Evolutionary conservation across 345 rosid genomes (phyloP), one percentile per base, ranked within the genome.

Genomic region (Noccaea bulbosa): DNA sequence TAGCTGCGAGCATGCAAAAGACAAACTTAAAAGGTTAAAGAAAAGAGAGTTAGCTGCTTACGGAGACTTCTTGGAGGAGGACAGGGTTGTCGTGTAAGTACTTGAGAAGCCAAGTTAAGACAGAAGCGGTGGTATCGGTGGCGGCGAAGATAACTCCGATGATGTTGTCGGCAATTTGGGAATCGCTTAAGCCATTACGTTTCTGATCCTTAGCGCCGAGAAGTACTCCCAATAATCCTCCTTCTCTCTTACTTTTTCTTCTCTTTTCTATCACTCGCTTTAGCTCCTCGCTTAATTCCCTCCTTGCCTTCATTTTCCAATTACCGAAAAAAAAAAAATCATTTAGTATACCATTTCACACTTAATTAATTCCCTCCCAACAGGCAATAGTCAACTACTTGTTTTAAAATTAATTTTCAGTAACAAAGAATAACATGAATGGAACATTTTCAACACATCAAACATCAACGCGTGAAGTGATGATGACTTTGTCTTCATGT

Each of bases 101-200:
- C 81, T 93, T 93, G 61, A 93, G 77, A 54, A 85, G 79, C 97
- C 97, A 93, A 12, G 98, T 93, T 11, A 89, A 74, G 40, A 80
- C 90, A 69, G 91, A 87, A 9, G 97, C 97, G 15, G 98, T 93
- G 7, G 97, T 91, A 55, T 93, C 98, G n/a, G 89, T 94, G 54
- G 98, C 97, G 41, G 98, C 97, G 11, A 93, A 93, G 15, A 91
- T 87, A 3, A 93, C 92, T 27, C 98, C 98, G 37, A 93, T 91
- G 66, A 93, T 83, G 57, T 93, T 93, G 65, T 93, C 98, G 8
- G 94, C 92, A 51, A 93, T 88, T 34, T 93, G 98, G 17, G 87
- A 81, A 77, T 93, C 97, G 8, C 82, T 86, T 7, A 93, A 83
- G 38, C 76, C 68, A 27, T 75, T 77, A 1, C 51, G 64, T 69